A percentile compares a stretch with the other conserved stretches of the same genome.
phyloP scores from a whole-genome alignment of 768 basidiomycete species.

The Lactarius psammicola region DNA sequence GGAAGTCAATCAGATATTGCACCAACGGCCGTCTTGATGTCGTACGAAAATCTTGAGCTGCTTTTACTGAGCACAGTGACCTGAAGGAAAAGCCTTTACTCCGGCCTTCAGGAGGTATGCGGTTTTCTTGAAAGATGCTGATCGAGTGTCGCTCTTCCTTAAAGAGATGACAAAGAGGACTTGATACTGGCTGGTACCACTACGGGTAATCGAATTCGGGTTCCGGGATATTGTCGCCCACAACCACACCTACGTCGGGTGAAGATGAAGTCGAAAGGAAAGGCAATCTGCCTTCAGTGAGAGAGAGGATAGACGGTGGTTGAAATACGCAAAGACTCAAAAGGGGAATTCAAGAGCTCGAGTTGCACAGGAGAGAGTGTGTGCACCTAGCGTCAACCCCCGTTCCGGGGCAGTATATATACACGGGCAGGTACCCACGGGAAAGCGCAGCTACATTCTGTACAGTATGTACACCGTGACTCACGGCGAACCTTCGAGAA shows the following conservation, averaged over 20 bases:
- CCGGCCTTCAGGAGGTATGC: neutral
- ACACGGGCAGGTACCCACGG: neutral
- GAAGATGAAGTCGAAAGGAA: neutral
- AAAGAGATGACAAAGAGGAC: neutral
- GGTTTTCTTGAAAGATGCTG: neutral
- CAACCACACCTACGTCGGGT: neutral
- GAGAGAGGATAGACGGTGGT: neutral
- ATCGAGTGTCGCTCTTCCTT: neutral
- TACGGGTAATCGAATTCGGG: neutral
- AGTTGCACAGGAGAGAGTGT: neutral
- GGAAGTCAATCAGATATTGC: neutral
- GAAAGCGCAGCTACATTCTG: neutral
- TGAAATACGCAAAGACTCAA: neutral
- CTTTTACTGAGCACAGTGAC: neutral
- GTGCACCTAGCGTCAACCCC: neutral
- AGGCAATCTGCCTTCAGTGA: neutral
- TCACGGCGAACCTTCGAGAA: neutral
- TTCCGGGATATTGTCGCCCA: neutral
- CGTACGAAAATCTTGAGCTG: neutral
- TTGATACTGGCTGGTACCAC: neutral
- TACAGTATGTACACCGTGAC: neutral
- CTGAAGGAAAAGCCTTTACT: neutral
- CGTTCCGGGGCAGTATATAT: neutral
- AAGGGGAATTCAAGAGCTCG: neutral
- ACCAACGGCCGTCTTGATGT: neutral